Percentiles rank a stretch among this genome's conserved stretches.
phyloP scores from a whole-genome alignment of 2,329 filamentous ascomycete genomes.

The Apiospora aurea region DNA sequence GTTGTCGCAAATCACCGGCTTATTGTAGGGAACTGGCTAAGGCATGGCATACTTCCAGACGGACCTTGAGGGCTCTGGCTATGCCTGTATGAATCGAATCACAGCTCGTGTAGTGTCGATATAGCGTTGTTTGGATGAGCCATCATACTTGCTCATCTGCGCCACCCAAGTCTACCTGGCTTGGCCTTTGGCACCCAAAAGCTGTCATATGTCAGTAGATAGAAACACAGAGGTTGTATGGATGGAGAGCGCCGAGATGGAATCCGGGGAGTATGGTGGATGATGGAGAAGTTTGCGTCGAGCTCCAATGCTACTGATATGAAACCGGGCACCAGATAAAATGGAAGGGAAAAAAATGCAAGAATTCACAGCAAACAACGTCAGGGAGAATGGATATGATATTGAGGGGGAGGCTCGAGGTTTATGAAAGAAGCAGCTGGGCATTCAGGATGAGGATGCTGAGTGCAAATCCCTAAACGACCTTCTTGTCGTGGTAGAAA shows the following conservation, averaged over 20 bases:
- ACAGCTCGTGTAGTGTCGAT: neutral
- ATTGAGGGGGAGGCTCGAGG: neutral
- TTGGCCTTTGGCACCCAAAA: neutral
- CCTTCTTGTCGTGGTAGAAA: constrained; percentile 14
- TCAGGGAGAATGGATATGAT: neutral
- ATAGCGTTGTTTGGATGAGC: neutral
- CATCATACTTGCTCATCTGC: constrained; percentile 14
- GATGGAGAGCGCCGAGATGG: neutral
- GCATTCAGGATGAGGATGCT: neutral
- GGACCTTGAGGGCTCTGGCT: neutral
- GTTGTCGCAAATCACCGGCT: neutral
- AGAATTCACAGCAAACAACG: neutral
- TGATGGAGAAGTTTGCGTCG: neutral
- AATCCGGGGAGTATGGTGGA: neutral
- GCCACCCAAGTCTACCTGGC: neutral
- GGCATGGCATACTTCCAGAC: neutral
- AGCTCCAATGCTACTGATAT: neutral
- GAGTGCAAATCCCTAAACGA: constrained; percentile 3
- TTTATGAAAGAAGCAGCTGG: neutral
- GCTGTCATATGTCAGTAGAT: neutral
- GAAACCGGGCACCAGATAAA: neutral
- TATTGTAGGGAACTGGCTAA: neutral
- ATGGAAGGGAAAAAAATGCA: neutral
- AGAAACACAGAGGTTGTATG: neutral
- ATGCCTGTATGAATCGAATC: neutral